A percentile compares a stretch with the other conserved stretches of the same genome.
Conservation (phyloP, 805 yeast genomes). For the Blastobotrys peoriensis region DNA sequence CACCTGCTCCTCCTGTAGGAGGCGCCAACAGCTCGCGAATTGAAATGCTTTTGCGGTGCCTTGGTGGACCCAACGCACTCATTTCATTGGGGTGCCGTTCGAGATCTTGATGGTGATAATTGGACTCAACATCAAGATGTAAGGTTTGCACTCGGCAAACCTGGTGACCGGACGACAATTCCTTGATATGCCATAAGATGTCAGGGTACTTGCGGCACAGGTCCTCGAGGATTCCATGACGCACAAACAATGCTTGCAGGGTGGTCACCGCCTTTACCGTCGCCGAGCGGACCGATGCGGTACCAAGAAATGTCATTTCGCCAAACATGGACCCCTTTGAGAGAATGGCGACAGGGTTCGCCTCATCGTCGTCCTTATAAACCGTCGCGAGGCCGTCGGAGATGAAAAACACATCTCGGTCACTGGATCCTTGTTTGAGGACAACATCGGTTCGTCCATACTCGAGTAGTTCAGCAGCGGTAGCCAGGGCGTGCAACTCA, state of each 20-base stretch:
- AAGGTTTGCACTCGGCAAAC: conserved; percentile 34
- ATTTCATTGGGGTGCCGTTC: conserved; percentile 3
- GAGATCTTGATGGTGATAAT: neutral
- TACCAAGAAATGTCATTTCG: conserved; percentile 63
- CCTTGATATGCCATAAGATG: conserved; percentile 52
- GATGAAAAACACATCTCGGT: conserved; percentile 61
- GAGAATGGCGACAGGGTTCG: conserved; percentile 51
- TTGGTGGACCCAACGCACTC: neutral
- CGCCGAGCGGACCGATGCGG: conserved; percentile 44
- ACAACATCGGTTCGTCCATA: conserved; percentile 54
- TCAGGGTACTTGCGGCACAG: conserved; percentile 54
- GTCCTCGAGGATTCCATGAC: conserved; percentile 47
- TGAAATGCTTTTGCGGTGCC: neutral
- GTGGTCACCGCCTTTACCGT: conserved; percentile 56
- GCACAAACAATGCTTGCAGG: conserved; percentile 55
- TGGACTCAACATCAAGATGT: neutral
- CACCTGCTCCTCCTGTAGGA: neutral
- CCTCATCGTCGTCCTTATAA: conserved; percentile 31
- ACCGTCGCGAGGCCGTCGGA: conserved; percentile 70
- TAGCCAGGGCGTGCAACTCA: conserved; percentile 57
- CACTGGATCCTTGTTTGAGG: conserved; percentile 52
- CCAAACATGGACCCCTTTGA: conserved; percentile 66
- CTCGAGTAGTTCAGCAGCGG: conserved; percentile 52
- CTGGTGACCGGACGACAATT: conserved; percentile 44
- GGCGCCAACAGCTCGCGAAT: neutral